A percentile compares a stretch with the other conserved stretches of the same genome.
Conservation (phyloP, 2,329 filamentous ascomycete genomes). For the Trichoderma citrinoviride region DNA sequence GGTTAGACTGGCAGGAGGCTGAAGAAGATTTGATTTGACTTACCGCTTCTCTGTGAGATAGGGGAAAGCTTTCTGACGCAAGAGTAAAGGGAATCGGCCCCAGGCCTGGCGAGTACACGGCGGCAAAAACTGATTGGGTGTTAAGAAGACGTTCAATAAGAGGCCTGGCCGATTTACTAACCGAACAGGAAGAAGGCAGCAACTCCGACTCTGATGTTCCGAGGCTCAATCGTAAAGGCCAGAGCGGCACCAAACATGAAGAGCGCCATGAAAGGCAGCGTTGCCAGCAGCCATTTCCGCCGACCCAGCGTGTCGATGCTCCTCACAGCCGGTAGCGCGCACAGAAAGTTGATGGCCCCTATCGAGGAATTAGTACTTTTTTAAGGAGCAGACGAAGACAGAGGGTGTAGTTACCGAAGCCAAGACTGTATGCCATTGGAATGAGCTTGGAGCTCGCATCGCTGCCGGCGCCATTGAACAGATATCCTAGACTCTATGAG, state of each 20-base stretch:
- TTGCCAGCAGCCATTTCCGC: slow-evolving; percentile 43
- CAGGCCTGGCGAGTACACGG: slow-evolving; percentile 41
- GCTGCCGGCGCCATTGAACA: slow-evolving; percentile 28
- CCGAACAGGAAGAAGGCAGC: slow-evolving; percentile 40
- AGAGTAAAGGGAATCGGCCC: slow-evolving; percentile 51
- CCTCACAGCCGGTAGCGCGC: slow-evolving; percentile 39
- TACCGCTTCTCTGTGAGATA: slow-evolving; percentile 47
- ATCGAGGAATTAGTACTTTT: background rate
- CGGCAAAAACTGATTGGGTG: slow-evolving; percentile 37
- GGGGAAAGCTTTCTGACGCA: slow-evolving; percentile 50
- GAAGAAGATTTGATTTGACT: background rate
- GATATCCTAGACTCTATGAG: slow-evolving; percentile 23
- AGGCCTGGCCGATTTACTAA: background rate
- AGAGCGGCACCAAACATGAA: slow-evolving; percentile 41
- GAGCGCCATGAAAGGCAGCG: slow-evolving; percentile 44
- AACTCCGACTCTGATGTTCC: slow-evolving; percentile 29
- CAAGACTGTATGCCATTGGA: slow-evolving; percentile 33
- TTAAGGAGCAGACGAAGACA: no score
- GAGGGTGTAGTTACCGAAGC: slow-evolving; percentile 30
- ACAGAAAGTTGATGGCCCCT: slow-evolving; percentile 43
- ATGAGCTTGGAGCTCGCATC: slow-evolving; percentile 23
- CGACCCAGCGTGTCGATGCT: slow-evolving; percentile 40
- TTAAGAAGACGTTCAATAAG: slow-evolving; percentile 18
- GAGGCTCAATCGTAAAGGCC: slow-evolving; percentile 30
- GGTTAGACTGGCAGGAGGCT: slow-evolving; percentile 19